Conservation (phyloP, 306 rosid genomes). For the Trichosanthes cucumerina region DNA sequence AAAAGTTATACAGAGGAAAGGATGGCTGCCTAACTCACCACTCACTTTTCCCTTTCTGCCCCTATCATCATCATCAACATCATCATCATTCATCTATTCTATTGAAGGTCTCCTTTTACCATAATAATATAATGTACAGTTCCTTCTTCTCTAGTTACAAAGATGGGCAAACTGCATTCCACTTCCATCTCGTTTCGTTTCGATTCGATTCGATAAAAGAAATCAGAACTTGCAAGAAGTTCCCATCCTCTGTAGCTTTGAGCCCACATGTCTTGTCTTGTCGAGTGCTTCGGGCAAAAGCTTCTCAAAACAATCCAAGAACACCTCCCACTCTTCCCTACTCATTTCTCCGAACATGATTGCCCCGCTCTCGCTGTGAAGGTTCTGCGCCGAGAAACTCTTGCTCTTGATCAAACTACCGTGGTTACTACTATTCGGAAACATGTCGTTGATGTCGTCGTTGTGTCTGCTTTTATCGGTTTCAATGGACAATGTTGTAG, state of each 20-base stretch:
- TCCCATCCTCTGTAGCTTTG: constrained; percentile 38
- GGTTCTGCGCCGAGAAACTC: constrained; percentile 26
- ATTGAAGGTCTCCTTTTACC: constrained; percentile 3
- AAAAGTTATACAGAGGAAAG: constrained; percentile 29
- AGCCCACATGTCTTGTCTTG: constrained; percentile 24
- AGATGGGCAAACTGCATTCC: constrained; percentile 4
- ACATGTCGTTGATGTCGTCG: neutral
- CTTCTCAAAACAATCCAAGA: constrained; percentile 45
- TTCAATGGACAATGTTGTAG: neutral
- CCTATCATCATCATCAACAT: neutral
- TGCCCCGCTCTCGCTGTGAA: constrained; percentile 23
- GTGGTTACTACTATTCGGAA: neutral
- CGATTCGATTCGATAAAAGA: neutral
- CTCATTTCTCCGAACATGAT: constrained; percentile 61
- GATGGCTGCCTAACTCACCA: constrained; percentile 41
- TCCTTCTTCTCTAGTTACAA: constrained; percentile 2
- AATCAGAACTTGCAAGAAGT: constrained; percentile 38
- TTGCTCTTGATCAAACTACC: constrained; percentile 14
- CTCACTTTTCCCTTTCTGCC: constrained; percentile 42
- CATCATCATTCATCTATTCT: constrained; percentile 17
- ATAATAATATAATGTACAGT: constrained; percentile 29
- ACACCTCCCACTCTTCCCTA: constrained; percentile 49
- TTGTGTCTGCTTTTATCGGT: neutral
- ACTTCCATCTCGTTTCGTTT: neutral
- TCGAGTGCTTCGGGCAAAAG: constrained; percentile 35